Evolutionary conservation across 306 rosid species (phyloP).

Genomic region (Vigna radiata): DNA sequence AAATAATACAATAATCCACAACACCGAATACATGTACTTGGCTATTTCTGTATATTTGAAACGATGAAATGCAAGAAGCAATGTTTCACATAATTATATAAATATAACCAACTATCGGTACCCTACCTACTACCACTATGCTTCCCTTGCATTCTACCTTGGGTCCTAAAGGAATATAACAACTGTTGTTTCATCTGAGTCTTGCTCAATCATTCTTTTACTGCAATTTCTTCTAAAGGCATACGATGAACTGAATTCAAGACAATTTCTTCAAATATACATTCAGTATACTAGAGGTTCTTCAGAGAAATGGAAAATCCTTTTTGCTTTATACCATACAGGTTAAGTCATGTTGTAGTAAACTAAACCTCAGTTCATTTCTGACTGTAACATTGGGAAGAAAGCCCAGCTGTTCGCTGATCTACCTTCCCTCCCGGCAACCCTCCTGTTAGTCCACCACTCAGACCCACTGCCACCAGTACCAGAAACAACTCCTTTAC

Average conservation of each 20-base stretch:
- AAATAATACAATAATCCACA: slow-evolving; percentile 62
- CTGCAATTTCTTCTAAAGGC: slow-evolving; percentile 44
- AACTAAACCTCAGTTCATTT: slow-evolving; percentile 58
- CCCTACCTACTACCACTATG: slow-evolving; percentile 66
- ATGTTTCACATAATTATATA: slow-evolving; percentile 55
- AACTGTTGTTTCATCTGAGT: slow-evolving; percentile 46
- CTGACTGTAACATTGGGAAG: slow-evolving; percentile 83
- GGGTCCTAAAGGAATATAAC: slow-evolving; percentile 47
- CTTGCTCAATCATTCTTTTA: slow-evolving; percentile 43
- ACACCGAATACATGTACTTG: slow-evolving; percentile 57
- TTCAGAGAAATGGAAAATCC: slow-evolving; percentile 42
- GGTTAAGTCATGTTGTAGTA: slow-evolving; percentile 48
- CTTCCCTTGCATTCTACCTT: slow-evolving; percentile 48
- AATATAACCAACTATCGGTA: slow-evolving; percentile 54
- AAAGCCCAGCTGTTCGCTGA: slow-evolving; percentile 74
- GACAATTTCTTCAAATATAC: slow-evolving; percentile 54
- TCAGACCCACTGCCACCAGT: slow-evolving; percentile 63
- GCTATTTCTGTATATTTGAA: slow-evolving; percentile 64
- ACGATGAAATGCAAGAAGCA: slow-evolving; percentile 60
- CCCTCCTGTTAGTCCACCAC: slow-evolving; percentile 84
- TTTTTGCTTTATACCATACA: slow-evolving; percentile 43
- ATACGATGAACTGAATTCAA: slow-evolving; percentile 40
- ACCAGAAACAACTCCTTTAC: slow-evolving; percentile 64
- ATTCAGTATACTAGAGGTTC: slow-evolving; percentile 52
- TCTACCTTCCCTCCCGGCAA: slow-evolving; percentile 63